These are phyloP conservation scores for Blastomyces emzantsi DNA, from an alignment of 2,329 filamentous ascomycete genomes.

Conservation along the genomic window DNA sequence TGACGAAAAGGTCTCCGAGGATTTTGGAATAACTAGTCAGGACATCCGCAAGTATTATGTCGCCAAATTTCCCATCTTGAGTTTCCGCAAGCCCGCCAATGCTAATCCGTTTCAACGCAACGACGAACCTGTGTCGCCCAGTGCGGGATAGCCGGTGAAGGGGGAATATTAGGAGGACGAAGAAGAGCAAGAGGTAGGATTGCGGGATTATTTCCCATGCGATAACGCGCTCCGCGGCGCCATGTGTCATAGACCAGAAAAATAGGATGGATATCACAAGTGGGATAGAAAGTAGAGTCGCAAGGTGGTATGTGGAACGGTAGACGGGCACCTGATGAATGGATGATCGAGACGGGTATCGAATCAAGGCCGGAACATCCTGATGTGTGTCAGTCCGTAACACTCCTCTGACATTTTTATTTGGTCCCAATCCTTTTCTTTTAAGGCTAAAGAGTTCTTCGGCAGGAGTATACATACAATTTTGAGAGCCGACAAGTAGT, in stretches of 20 bases:
- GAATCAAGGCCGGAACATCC: slow-evolving; percentile 77
- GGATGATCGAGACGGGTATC: slow-evolving; percentile 69
- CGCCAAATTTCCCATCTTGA: slow-evolving; percentile 86
- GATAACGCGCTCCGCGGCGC: slow-evolving; percentile 59
- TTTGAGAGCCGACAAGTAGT: slow-evolving; percentile 67
- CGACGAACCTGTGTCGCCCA: slow-evolving; percentile 66
- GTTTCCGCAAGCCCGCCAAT: slow-evolving; percentile 80
- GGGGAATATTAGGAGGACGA: slow-evolving; percentile 63
- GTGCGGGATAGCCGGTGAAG: slow-evolving; percentile 57
- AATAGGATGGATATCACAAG: slow-evolving; percentile 62
- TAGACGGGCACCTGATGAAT: slow-evolving; percentile 65
- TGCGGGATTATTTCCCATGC: slow-evolving; percentile 81
- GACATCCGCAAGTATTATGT: slow-evolving; percentile 87
- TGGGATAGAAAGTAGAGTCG: slow-evolving; percentile 63
- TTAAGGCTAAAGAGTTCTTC: neutral
- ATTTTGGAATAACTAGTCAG: slow-evolving; percentile 93
- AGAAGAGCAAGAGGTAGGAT: slow-evolving; percentile 64
- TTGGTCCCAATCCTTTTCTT: neutral
- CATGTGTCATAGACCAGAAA: slow-evolving; percentile 76
- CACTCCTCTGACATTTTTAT: neutral
- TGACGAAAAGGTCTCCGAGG: slow-evolving; percentile 79
- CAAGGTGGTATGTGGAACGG: slow-evolving; percentile 76
- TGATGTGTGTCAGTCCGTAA: slow-evolving; percentile 24
- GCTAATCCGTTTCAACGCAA: slow-evolving; percentile 66
- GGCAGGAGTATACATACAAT: slow-evolving; percentile 50